These are phyloP conservation scores for Ceratocystis colombiana DNA, from an alignment of 2,329 filamentous ascomycete species.

Conservation along the genomic window DNA sequence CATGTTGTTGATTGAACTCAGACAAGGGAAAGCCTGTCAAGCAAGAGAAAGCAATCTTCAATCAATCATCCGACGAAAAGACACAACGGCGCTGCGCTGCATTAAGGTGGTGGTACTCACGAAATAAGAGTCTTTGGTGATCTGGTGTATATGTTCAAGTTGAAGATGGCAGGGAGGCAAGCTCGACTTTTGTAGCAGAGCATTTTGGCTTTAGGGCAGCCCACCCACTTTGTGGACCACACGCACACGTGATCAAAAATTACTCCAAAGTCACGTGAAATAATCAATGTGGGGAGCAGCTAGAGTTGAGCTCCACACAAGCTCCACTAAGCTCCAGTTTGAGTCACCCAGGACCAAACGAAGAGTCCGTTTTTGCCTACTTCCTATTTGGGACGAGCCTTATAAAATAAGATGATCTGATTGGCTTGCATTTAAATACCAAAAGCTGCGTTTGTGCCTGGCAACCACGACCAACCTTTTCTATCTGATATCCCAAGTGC, in stretches of 20 bases:
- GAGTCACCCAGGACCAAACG: constrained; percentile 20
- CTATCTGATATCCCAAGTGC: neutral
- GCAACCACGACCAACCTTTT: neutral
- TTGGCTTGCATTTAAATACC: constrained; percentile 6
- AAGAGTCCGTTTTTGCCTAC: neutral
- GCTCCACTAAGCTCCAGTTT: constrained; percentile 21
- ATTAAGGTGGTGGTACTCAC: constrained; percentile 20
- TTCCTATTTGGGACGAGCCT: constrained; percentile 9
- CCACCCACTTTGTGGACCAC: constrained; percentile 24
- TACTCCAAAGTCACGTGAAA: constrained; percentile 20
- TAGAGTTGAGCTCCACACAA: constrained; percentile 15
- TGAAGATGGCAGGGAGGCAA: constrained; percentile 10
- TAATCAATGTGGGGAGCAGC: constrained; percentile 3
- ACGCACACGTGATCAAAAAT: constrained; percentile 22
- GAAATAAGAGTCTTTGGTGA: constrained; percentile 26
- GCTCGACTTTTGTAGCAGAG: constrained; percentile 25
- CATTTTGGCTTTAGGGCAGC: constrained; percentile 25
- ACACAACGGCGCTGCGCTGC: neutral
- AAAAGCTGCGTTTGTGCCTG: neutral
- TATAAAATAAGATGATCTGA: constrained; percentile 15
- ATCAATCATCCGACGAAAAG: neutral
- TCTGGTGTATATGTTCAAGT: constrained; percentile 20
- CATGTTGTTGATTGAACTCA: neutral
- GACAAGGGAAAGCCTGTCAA: neutral
- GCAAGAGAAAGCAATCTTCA: neutral